Evolutionary conservation across 2,329 filamentous ascomycete genomes (phyloP).

Genomic region (Bipolaris cookei): DNA sequence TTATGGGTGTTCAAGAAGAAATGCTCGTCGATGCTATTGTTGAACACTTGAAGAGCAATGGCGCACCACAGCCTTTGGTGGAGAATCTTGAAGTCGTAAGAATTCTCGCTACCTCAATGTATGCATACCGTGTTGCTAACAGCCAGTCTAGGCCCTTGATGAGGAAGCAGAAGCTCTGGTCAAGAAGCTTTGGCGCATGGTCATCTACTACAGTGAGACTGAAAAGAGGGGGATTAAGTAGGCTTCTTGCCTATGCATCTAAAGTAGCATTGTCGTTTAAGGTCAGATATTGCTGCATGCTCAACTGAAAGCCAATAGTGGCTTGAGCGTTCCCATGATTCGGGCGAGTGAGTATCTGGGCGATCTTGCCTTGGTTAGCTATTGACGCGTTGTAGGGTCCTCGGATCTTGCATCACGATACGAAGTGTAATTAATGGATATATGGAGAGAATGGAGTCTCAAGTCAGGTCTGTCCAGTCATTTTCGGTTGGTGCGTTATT

Average conservation of each 20-base stretch:
- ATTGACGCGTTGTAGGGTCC: conserved; percentile 32
- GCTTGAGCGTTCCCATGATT: not conserved
- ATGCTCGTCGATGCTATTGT: conserved; percentile 92
- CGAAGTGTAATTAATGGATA: conserved; percentile 14
- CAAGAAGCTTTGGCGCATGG: conserved; percentile 97
- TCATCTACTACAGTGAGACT: conserved; percentile 95
- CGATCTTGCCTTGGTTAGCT: conserved; percentile 10
- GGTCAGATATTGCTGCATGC: not conserved
- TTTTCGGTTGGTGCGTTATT: conserved; percentile 7
- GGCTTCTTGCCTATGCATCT: not conserved
- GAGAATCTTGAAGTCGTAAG: conserved; percentile 83
- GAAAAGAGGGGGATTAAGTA: conserved; percentile 79
- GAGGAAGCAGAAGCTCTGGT: conserved; percentile 94
- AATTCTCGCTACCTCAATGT: conserved; percentile 39
- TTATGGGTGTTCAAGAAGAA: conserved; percentile 94
- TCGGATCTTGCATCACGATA: conserved; percentile 27
- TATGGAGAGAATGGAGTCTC: conserved; percentile 12
- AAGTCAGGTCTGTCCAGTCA: conserved; percentile 15
- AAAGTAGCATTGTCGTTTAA: not conserved
- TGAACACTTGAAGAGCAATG: conserved; percentile 78
- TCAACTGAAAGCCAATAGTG: not conserved
- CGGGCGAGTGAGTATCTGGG: conserved; percentile 24
- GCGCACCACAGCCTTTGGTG: conserved; percentile 77
- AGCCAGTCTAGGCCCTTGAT: conserved; percentile 72
- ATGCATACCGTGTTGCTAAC: conserved; percentile 45